These are phyloP conservation scores for Kalmusia sp. DNA, from an alignment of 2,329 filamentous ascomycete genomes.

Conservation along the genomic window DNA sequence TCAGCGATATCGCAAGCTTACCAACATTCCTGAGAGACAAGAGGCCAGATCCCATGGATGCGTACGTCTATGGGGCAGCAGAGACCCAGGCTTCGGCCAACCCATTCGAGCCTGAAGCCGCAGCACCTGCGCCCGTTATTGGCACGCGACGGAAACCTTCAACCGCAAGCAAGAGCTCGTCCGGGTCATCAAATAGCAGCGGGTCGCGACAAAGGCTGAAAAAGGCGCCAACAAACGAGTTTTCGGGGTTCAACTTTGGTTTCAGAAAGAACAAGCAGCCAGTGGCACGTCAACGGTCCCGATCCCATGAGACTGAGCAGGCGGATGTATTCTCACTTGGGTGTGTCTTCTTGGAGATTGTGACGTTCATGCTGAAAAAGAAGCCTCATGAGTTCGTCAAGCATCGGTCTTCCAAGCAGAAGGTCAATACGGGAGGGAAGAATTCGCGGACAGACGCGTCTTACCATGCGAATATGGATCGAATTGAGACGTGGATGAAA, in stretches of 20 bases:
- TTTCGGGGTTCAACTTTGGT: conserved; percentile 47
- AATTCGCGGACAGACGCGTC: conserved; percentile 72
- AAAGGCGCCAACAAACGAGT: conserved; percentile 42
- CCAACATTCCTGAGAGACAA: conserved; percentile 60
- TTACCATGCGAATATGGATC: conserved; percentile 74
- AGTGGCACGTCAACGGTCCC: conserved; percentile 32
- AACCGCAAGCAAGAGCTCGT: conserved; percentile 44
- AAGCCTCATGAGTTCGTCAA: conserved; percentile 70
- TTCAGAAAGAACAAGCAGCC: conserved; percentile 38
- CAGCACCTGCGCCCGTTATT: conserved; percentile 20
- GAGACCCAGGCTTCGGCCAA: conserved; percentile 56
- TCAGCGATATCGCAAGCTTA: conserved; percentile 65
- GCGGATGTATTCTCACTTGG: conserved; percentile 77
- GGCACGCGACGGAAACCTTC: conserved; percentile 36
- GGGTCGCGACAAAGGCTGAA: conserved; percentile 41
- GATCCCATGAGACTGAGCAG: conserved; percentile 47
- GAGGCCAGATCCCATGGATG: conserved; percentile 68
- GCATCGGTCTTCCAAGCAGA: conserved; percentile 71
- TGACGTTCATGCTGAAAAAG: conserved; percentile 73
- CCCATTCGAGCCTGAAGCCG: conserved; percentile 17
- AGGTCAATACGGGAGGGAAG: conserved; percentile 49
- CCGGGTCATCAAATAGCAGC: conserved; percentile 40
- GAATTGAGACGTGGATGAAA: conserved; percentile 73
- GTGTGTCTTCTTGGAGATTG: conserved; percentile 74
- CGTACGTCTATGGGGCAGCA: conserved; percentile 76